Conservation (phyloP, 768 basidiomycete species). For the Boletus coccyginus region DNA sequence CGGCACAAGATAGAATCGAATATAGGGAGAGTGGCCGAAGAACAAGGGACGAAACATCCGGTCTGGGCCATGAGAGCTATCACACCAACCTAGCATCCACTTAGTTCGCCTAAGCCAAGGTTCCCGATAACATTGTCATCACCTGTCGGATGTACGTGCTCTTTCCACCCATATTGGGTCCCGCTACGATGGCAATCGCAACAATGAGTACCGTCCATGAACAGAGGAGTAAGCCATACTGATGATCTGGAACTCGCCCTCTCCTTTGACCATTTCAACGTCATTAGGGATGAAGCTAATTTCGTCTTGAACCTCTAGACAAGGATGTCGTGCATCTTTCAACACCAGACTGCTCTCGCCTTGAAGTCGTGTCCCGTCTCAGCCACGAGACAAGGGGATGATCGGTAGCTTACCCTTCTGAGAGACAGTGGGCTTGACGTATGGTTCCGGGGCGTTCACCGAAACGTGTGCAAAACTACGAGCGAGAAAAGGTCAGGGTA, state of each 20-base stretch:
- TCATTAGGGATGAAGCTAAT: slow-evolving; percentile 95
- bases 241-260: slow-evolving; percentile 94
- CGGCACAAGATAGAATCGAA: slow-evolving; percentile 96
- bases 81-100: slow-evolving; percentile 71
- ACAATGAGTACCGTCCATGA: neutral
- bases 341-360: slow-evolving; percentile 80
- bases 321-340: slow-evolving; percentile 90
- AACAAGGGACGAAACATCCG: slow-evolving; percentile 93
- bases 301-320: slow-evolving; percentile 94
- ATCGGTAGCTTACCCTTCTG: slow-evolving; percentile 58
- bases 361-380: slow-evolving; percentile 25
- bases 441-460: slow-evolving; percentile 79
- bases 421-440: slow-evolving; percentile 79
- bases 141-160: slow-evolving; percentile 95
- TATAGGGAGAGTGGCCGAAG: slow-evolving; percentile 80
- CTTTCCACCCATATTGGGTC: slow-evolving; percentile 99
- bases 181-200: slow-evolving; percentile 47
- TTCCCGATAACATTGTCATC: neutral
- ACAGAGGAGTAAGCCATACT: slow-evolving; percentile 45
- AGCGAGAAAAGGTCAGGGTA: neutral
- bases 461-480: slow-evolving; percentile 89
- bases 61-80: slow-evolving; percentile 95
- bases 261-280: slow-evolving; percentile 90
- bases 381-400: neutral
- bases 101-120: neutral